Evolutionary conservation across 768 basidiomycete species (phyloP).

Genomic region (Tricholoma sp.): DNA sequence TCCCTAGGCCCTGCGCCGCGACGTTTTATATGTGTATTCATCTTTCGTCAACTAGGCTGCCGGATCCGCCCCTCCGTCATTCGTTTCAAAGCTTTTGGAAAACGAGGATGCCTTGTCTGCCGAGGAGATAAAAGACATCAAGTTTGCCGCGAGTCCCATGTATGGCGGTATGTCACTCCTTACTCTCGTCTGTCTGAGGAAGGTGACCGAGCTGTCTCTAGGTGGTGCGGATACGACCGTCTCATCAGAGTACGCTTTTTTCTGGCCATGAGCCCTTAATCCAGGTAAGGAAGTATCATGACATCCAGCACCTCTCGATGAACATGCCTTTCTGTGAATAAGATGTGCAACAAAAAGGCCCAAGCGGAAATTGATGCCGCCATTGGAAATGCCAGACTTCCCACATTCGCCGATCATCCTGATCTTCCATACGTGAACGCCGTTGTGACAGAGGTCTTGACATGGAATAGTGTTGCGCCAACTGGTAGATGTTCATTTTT

Average conservation of each 20-base stretch:
- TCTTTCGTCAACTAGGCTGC: slow-evolving; percentile 24
- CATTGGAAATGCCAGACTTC: slow-evolving; percentile 32
- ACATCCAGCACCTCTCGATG: not conserved
- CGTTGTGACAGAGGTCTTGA: slow-evolving; percentile 40
- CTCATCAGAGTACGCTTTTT: slow-evolving; percentile 41
- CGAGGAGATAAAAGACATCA: slow-evolving; percentile 34
- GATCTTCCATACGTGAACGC: slow-evolving; percentile 46
- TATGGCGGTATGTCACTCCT: slow-evolving; percentile 33
- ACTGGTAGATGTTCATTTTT: slow-evolving; percentile 25
- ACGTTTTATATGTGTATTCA: not conserved
- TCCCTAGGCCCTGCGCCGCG: too few species aligned
- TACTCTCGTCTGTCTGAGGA: not conserved
- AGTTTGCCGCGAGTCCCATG: slow-evolving; percentile 34
- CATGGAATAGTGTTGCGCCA: slow-evolving; percentile 45
- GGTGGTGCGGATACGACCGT: slow-evolving; percentile 50
- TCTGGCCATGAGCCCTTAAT: slow-evolving; percentile 42
- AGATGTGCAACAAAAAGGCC: slow-evolving; percentile 46
- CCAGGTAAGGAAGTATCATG: slow-evolving; percentile 19
- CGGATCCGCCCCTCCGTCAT: slow-evolving; percentile 38
- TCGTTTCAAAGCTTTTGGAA: slow-evolving; percentile 37
- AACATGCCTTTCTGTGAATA: slow-evolving; percentile 8
- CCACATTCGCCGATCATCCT: slow-evolving; percentile 34
- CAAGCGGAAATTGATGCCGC: slow-evolving; percentile 48
- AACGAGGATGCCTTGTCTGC: slow-evolving; percentile 25
- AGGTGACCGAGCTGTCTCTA: slow-evolving; percentile 7